Conservation (phyloP, 2,329 filamentous ascomycete species). For the Fusarium pseudograminearum region DNA sequence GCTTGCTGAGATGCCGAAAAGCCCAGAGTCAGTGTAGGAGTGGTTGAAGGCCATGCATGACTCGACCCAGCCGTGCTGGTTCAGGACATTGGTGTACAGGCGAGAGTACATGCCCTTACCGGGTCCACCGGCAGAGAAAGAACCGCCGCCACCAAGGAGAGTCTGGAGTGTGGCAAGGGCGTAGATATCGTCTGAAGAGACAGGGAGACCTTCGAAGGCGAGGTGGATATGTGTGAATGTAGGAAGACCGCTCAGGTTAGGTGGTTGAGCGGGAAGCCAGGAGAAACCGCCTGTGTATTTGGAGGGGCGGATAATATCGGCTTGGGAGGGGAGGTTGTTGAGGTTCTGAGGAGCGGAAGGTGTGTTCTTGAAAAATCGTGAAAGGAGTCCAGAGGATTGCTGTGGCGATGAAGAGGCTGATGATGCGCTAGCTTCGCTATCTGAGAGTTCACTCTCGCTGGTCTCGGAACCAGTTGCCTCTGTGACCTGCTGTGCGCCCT, state of each 20-base stretch:
- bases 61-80: conserved; percentile 98
- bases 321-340: conserved; percentile 58
- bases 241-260: conserved; percentile 77
- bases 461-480: conserved; percentile 71
- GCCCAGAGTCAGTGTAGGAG: conserved; percentile 92
- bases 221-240: conserved; percentile 93
- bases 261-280: conserved; percentile 82
- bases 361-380: conserved; percentile 88
- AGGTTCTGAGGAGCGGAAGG: conserved; percentile 71
- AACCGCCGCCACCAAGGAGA: conserved; percentile 93
- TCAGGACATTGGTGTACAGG: conserved; percentile 96
- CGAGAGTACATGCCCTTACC: conserved; percentile 99
- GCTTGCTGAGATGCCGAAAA: conserved; percentile 92
- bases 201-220: conserved; percentile 93
- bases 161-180: conserved; percentile 95
- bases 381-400: conserved; percentile 75
- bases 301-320: conserved; percentile 73
- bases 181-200: conserved; percentile 93
- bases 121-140: conserved; percentile 94
- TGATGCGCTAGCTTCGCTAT: conserved; percentile 50
- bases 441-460: conserved; percentile 56
- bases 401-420: conserved; percentile 55
- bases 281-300: conserved; percentile 96
- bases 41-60: conserved; percentile 97
- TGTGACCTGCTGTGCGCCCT: conserved; percentile 58